A percentile compares a stretch with the other conserved stretches of the same genome.
Evolutionary conservation across 2,329 filamentous ascomycete genomes (phyloP).

Genomic region (Dothiorella sarmentorum): DNA sequence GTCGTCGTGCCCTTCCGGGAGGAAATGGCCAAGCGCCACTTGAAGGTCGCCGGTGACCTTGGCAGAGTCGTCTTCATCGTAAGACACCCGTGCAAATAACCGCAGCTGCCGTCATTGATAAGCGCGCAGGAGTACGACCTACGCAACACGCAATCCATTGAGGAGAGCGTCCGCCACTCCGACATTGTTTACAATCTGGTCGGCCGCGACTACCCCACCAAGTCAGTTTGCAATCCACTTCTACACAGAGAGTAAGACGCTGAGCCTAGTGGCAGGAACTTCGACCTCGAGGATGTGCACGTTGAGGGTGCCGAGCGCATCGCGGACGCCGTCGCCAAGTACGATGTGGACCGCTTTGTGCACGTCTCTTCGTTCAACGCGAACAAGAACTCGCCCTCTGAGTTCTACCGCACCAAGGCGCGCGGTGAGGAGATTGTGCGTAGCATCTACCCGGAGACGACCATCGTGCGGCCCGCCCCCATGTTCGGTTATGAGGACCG

Average conservation of each 20-base stretch:
- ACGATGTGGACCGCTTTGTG: slow-evolving; percentile 94
- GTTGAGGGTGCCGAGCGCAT: slow-evolving; percentile 91
- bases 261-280: slow-evolving; percentile 64
- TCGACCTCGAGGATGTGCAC: slow-evolving; percentile 86
- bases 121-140: slow-evolving; percentile 79
- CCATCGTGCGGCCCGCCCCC: slow-evolving; percentile 89
- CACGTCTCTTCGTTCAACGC: slow-evolving; percentile 96
- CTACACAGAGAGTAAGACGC: not conserved
- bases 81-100: slow-evolving; percentile 26
- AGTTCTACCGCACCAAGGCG: slow-evolving; percentile 90
- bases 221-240: slow-evolving; percentile 56
- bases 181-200: slow-evolving; percentile 97
- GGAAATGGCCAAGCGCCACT: slow-evolving; percentile 95
- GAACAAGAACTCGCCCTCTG: slow-evolving; percentile 71
- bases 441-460: slow-evolving; percentile 92
- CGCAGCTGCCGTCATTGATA: not conserved
- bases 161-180: slow-evolving; percentile 93
- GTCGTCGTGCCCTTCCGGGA: slow-evolving; percentile 92
- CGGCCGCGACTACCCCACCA: slow-evolving; percentile 92
- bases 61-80: slow-evolving; percentile 85
- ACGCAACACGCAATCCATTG: slow-evolving; percentile 89
- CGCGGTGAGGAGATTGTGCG: slow-evolving; percentile 79
- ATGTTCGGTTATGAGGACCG: slow-evolving; percentile 95
- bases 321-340: slow-evolving; percentile 90
- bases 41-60: slow-evolving; percentile 94